Conservation (phyloP, 495 filamentous ascomycete genomes). For the Podospora bellae-mahoneyi region DNA sequence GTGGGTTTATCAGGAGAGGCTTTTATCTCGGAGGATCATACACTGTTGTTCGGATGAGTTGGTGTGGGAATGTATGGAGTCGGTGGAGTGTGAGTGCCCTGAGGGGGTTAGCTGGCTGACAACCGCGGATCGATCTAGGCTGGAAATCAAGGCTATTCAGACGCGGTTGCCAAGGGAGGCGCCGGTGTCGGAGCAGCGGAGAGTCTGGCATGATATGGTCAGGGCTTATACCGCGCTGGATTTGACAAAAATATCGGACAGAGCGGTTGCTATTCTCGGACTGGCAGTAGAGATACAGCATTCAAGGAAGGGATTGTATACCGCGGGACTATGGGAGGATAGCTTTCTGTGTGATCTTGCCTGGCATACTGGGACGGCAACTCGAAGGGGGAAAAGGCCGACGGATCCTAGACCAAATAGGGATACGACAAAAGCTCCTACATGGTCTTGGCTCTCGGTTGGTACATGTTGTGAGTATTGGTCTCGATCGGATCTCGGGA, state of each 20-base stretch:
- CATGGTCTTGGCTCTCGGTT: neutral
- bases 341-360: no score
- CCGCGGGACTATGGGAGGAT: no score
- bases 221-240: neutral
- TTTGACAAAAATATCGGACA: neutral
- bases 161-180: neutral
- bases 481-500: neutral
- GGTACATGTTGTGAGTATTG: neutral
- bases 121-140: neutral
- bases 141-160: neutral
- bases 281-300: no score
- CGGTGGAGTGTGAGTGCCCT: neutral
- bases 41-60: neutral
- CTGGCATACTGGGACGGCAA: no score
- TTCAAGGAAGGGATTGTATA: no score
- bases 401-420: no score
- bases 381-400: no score
- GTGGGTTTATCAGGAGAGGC: slow-evolving; percentile 3
- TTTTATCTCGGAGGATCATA: neutral
- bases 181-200: neutral
- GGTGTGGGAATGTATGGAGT: neutral
- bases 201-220: neutral
- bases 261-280: neutral
- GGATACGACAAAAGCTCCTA: neutral
- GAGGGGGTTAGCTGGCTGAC: neutral